Percentiles rank a stretch among this genome's conserved stretches.
These are phyloP conservation scores for Aspergillus udagawae DNA, from an alignment of 2,329 filamentous ascomycete genomes.

Conservation along the genomic window DNA sequence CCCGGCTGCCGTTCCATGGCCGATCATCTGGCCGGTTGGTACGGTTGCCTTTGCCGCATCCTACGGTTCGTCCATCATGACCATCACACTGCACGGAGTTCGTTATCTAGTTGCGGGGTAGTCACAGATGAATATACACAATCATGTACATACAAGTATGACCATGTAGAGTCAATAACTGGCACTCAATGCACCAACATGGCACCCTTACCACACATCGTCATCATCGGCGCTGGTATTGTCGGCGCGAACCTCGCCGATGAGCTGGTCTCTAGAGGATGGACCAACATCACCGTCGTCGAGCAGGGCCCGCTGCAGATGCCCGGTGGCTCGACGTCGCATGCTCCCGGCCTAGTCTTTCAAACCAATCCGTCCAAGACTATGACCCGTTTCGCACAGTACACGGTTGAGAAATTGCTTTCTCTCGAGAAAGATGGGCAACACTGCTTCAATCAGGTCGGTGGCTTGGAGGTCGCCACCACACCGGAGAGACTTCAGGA, in stretches of 20 bases:
- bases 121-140: not conserved
- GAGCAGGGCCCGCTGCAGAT: constrained; percentile 61
- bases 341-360: constrained; percentile 62
- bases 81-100: too few species aligned
- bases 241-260: constrained; percentile 62
- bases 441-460: constrained; percentile 58
- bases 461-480: constrained; percentile 60
- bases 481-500: constrained; percentile 57
- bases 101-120: not conserved
- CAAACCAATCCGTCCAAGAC: constrained; percentile 50
- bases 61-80: not conserved
- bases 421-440: constrained; percentile 49
- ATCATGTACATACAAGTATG: not conserved
- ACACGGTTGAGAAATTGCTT: constrained; percentile 59
- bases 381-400: constrained; percentile 56
- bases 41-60: not conserved
- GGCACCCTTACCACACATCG: constrained; percentile 43
- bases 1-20: not conserved
- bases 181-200: constrained; percentile 16
- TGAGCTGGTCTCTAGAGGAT: constrained; percentile 60
- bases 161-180: not conserved
- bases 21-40: not conserved
- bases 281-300: constrained; percentile 60
- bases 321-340: constrained; percentile 63
- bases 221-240: constrained; percentile 62